Percentiles rank a stretch among this genome's conserved stretches.
These are phyloP conservation scores for Rhodotorula taiwanensis DNA, from an alignment of 768 basidiomycete genomes.

Conservation along the genomic window DNA sequence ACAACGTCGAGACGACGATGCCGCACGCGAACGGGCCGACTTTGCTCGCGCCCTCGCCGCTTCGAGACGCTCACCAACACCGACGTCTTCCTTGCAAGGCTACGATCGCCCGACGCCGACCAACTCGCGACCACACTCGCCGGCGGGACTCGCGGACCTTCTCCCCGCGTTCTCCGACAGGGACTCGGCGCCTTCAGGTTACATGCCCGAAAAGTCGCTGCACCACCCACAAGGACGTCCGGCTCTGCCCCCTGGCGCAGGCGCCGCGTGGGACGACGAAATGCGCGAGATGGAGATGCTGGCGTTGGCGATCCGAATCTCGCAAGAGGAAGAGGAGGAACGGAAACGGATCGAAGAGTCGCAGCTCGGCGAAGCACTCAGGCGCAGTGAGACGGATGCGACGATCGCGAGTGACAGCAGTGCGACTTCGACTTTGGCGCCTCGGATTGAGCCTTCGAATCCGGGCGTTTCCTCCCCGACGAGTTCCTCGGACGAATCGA, in stretches of 20 bases:
- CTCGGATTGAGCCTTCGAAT: too few species aligned
- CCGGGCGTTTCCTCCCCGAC: neutral
- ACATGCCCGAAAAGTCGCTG: conserved; percentile 14
- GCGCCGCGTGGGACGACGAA: conserved; percentile 18
- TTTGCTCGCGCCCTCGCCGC: conserved; percentile 5
- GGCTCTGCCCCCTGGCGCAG: conserved; percentile 22
- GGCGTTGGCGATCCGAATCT: conserved; percentile 26
- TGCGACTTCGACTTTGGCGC: neutral
- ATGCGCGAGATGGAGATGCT: conserved; percentile 28
- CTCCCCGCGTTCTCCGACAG: neutral
- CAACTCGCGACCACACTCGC: neutral
- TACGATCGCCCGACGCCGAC: too few species aligned
- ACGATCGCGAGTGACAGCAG: too few species aligned
- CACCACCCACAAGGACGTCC: conserved; percentile 7
- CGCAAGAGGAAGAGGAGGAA: conserved; percentile 24
- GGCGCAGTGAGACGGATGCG: neutral
- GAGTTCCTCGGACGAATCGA: neutral
- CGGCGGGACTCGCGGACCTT: neutral
- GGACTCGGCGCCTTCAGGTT: neutral
- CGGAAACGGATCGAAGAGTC: conserved; percentile 5
- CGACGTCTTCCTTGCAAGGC: too few species aligned
- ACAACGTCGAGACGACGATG: too few species aligned
- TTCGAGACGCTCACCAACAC: too few species aligned
- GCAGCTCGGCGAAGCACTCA: conserved; percentile 10
- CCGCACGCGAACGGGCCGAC: conserved; percentile 5